Evolutionary conservation across 2,329 filamentous ascomycete species (phyloP).

Genomic region (Penicillium olsonii): DNA sequence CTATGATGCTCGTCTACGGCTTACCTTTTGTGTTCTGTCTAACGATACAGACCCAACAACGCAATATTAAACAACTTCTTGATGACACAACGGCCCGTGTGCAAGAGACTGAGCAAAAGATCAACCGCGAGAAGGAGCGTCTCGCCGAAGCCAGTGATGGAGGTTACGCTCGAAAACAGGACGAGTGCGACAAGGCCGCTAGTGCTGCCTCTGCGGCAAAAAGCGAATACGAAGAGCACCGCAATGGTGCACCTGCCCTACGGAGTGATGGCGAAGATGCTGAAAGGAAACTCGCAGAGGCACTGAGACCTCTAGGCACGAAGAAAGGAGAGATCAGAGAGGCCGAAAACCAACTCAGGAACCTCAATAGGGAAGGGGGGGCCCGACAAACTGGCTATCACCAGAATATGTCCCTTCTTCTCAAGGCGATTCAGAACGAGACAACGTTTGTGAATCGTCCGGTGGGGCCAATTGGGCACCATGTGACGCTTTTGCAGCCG

Average conservation of each 20-base stretch:
- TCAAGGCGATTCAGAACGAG: conserved; percentile 71
- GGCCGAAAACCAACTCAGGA: conserved; percentile 53
- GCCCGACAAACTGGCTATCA: conserved; percentile 67
- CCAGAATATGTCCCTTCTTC: conserved; percentile 61
- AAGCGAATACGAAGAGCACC: conserved; percentile 44
- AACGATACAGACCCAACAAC: conserved; percentile 60
- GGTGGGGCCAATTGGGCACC: conserved; percentile 78
- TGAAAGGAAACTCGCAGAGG: conserved; percentile 30
- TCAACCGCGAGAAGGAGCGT: conserved; percentile 53
- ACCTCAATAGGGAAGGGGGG: conserved; percentile 59
- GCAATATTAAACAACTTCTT: conserved; percentile 63
- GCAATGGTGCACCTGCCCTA: conserved; percentile 35
- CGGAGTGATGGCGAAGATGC: conserved; percentile 38
- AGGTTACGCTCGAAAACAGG: conserved; percentile 62
- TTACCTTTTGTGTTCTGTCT: conserved; percentile 12
- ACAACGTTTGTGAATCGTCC: conserved; percentile 69
- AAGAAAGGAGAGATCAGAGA: conserved; percentile 59
- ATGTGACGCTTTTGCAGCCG: conserved; percentile 74
- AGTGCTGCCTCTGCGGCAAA: conserved; percentile 50
- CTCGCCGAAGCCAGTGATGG: conserved; percentile 71
- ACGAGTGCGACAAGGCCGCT: conserved; percentile 62
- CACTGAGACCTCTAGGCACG: conserved; percentile 26
- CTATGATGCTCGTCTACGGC: conserved; percentile 1
- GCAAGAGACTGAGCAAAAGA: conserved; percentile 45
- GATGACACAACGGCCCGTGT: conserved; percentile 53